phyloP scores from a whole-genome alignment of 2,329 filamentous ascomycete genomes.

The Aspergillus flavus region DNA sequence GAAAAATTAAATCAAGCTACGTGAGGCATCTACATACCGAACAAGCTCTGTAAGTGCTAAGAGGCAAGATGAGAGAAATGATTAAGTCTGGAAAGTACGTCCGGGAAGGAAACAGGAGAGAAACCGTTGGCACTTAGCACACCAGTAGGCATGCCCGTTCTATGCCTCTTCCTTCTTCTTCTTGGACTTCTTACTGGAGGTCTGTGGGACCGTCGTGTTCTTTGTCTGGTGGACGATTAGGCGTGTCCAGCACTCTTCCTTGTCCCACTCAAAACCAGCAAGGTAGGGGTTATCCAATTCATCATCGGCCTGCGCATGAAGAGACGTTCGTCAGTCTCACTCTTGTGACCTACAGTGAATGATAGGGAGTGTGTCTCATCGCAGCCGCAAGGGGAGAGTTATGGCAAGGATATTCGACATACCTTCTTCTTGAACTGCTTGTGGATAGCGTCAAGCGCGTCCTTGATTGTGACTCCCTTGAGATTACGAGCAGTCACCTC shows the following conservation, averaged over 20 bases:
- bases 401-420: conserved; percentile 35
- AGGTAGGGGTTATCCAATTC: conserved; percentile 87
- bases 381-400: neutral
- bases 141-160: conserved; percentile 7
- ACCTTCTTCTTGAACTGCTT: conserved; percentile 98
- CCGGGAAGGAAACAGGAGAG: conserved; percentile 3
- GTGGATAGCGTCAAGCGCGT: conserved; percentile 91
- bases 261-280: conserved; percentile 94
- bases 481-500: conserved; percentile 88
- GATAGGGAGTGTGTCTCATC: neutral
- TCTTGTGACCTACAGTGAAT: neutral
- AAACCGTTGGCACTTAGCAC: neutral
- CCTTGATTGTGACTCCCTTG: conserved; percentile 96
- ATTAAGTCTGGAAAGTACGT: neutral
- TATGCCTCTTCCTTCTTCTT: conserved; percentile 53
- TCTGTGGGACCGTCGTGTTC: conserved; percentile 56
- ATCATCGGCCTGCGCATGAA: conserved; percentile 71
- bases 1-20: conserved; percentile 13
- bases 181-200: conserved; percentile 65
- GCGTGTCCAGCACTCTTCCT: conserved; percentile 84
- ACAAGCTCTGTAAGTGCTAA: conserved; percentile 15
- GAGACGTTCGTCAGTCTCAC: neutral
- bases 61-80: conserved; percentile 20
- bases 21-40: conserved; percentile 29
- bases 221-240: conserved; percentile 85